phyloP scores from a whole-genome alignment of 225 moss, liverwort and hornwort species.

The Sphagnum tenellum region DNA sequence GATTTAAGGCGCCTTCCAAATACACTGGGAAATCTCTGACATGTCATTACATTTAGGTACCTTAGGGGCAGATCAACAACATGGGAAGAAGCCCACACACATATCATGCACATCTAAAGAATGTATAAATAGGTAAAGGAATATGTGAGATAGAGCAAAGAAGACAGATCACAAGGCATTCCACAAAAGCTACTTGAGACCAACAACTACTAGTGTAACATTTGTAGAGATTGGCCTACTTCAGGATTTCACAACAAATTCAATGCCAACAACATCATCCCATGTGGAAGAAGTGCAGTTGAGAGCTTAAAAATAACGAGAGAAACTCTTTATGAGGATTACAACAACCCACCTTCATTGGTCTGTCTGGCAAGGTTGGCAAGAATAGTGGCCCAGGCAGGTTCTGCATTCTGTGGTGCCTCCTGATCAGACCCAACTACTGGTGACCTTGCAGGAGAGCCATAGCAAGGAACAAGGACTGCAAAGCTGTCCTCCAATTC shows the following conservation, averaged over 20 bases:
- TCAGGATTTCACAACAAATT: slow-evolving; percentile 3
- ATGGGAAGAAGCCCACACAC: too few species aligned
- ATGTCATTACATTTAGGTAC: too few species aligned
- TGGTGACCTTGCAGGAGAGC: slow-evolving; percentile 18
- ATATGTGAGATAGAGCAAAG: too few species aligned
- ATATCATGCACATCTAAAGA: too few species aligned
- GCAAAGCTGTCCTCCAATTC: slow-evolving; percentile 52
- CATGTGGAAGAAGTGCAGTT: background rate
- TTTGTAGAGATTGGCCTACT: background rate
- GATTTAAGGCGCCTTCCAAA: too few species aligned
- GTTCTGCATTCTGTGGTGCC: slow-evolving; percentile 7
- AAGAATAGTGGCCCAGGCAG: slow-evolving; percentile 19
- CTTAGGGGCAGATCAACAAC: too few species aligned
- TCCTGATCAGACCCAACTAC: background rate
- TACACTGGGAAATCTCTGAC: too few species aligned
- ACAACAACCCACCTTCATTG: slow-evolving; percentile 20
- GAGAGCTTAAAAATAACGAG: background rate
- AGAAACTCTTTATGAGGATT: background rate
- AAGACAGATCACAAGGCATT: too few species aligned
- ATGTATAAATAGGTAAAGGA: too few species aligned
- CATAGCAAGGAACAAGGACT: slow-evolving; percentile 59
- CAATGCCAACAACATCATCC: slow-evolving; percentile 1
- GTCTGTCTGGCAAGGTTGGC: slow-evolving; percentile 20
- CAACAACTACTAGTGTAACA: too few species aligned
- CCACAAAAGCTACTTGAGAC: too few species aligned